Evolutionary conservation across 495 filamentous ascomycete genomes (phyloP), one percentile per base, ranked within the genome.

Genomic region (Cryomyces minteri): DNA sequence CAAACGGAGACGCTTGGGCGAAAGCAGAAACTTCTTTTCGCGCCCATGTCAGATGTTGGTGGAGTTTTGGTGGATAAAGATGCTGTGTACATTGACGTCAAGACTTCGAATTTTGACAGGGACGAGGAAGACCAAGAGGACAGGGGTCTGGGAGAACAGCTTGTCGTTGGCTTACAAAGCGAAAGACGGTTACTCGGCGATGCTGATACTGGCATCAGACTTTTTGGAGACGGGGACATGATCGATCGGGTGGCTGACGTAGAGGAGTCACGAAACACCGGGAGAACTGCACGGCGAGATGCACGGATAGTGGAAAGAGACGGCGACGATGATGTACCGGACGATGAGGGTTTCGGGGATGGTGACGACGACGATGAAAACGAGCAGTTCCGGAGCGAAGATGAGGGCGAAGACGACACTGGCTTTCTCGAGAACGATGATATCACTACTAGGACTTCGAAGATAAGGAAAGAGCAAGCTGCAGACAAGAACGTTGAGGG

Each of bases 21-120:
- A 98, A 95, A 94, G 59, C 86, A 95, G 55, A 95, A 94, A 62
- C 69, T 90, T 47, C 69, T 98, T 4, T 92, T 92, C 63, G 90
- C 92, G 10, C 90, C 90, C 11, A 96, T 98, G 88, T 90, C 84
- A 43, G 90, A 98, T 65, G 84, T 94, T 32, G 88, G 88, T 51
- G 90, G 90, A 53, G 79, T 98, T 4, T 59, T 85, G 58, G 77
- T 85, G 4, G 80, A 85, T 53, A 84, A 82, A 48, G 80, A 85
- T 66, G 80, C 80, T 0, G 79, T 85, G 5, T 85, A 84, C 50
- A 82, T 85, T 54, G 77, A 84, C 55, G 62, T 85, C 44, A 84
- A 80, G 53, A 77, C 75, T 7, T 67, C 69, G 8, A 88, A 72
- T 31, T 96, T 96, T 45, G 74, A 92, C 54, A 76, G 76, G 43